Evolutionary conservation across 1,284 basidiomycete genomes (phyloP), one percentile per base, ranked within the genome.

Genomic region (Lignosus rhinocerotis): DNA sequence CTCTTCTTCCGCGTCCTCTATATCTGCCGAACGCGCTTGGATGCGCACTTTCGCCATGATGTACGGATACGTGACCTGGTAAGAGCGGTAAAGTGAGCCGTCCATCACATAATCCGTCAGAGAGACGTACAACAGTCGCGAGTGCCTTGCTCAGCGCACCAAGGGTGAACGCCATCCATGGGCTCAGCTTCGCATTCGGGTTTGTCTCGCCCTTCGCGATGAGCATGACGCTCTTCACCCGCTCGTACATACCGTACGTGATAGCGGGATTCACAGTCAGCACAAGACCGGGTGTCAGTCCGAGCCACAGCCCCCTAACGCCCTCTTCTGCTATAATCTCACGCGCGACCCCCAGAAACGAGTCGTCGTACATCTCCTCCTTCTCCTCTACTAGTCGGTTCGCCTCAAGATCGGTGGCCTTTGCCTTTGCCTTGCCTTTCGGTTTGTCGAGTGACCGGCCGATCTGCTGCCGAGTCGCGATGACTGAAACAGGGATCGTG

Each of bases 1-100:
- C 33, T 77, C 72, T 50, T 77, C 75, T n/a, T 66, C 65, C 17
- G 76, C 80, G 16, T 82, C 83, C 38, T 85, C 82, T 6, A 63
- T 68, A 61, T 85, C 82, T 11, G 82, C 80, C 42, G 80, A 81
- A 25, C 87, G 82, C 21, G 96, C 94, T 76, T 99, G 97, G 32
- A 99, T 90, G 46, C 96, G 87, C 42, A 98, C 93, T 82, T 99
- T 99, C 56, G 96, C 94, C 92, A 96, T 93, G 66, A 95, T 95
- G 69, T 94, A 94, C 3, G 92, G 92, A 69, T 94, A 94, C 8
- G 93, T 94, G 21, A 93, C 91, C 92, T 93, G 36, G 5, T 16
- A 42, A 34, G 12, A 43, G 36, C 11, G 30, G 43, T 19, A 45
- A 12, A 19, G 10, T 11, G 17, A 2, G 25, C 43, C 25, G 9